Base-by-base conservation (phyloP, 371 early-diverging fungal genomes). In the Mortierella sp. region DNA sequence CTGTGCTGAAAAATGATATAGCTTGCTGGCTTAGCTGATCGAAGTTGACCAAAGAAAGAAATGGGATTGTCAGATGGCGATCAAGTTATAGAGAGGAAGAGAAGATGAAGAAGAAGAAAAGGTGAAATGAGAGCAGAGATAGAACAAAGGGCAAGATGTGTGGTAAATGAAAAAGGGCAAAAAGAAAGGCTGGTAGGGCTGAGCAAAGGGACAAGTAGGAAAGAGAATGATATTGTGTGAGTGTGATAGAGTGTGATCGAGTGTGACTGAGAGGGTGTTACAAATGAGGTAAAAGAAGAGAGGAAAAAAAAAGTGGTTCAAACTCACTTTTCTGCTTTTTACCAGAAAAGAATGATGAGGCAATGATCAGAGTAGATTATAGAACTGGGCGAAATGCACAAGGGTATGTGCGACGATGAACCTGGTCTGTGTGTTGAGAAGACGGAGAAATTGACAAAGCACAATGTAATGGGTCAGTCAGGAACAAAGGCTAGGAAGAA, bases 401-500 rank as follows among this genome's bases (percentile, higher is more conserved):
- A 59, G 38, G 36, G 38, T 21, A 36, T 21, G 19, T 33, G 57
- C 21, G 21, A 21, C 24, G 13, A 24, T 8, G 21, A 24, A 5
- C 57, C n/a, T 63, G 63, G 65, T 64, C 65, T 63, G 45, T 38
- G 53, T 64, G 65, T 19, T 33, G 58, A 52, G 36, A 22, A 33
- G 11, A 45, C 57, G 40, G 15, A 63, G 47, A 59, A 58, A 52
- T 19, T 28, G 9, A 64, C 45, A n/a, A n/a, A 65, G 33, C 43
- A 64, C 24, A 50, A 36, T 45, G 5, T 19, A 63, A 58, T 67
- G 48, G 74, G 68, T 74, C 69, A 69, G 65, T 74, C 74, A 63
- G 74, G 74, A 74, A 74, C 74, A 64, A 24, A 21, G 67, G 52
- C 58, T 52, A 16, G 69, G 74, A 59, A 47, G 60, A 74, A 68